Evolutionary conservation across 192 early-diverging fungal genomes (phyloP), one percentile per base, ranked within the genome.

Genomic region (Backusella westeae): DNA sequence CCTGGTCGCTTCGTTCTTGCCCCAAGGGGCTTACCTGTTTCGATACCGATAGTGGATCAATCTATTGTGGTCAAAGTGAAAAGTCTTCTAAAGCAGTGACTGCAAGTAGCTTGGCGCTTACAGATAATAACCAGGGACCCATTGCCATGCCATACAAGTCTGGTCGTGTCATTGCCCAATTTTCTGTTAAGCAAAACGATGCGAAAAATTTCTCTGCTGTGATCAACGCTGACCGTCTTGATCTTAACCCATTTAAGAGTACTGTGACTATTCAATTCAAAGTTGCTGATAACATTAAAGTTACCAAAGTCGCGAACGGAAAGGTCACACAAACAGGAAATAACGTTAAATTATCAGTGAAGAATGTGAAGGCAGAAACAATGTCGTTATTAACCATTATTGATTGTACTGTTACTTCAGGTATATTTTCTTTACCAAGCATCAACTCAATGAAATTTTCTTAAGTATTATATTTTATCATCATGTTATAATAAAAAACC

Each of bases 1-100:
- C 53, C n/a, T 89, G 88, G 88, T 78, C 80, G 26, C 46, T 83
- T 4, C 75, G 79, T 15, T 12, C 79, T 7, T 89, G 88, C 34
- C 80, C 83, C 2, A 39, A 82, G 1, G 85, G 85, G 8, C 81
- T 83, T 15, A 82, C 78, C 35, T 89, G 88, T 72, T 82, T 81
- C 65, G 67, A 78, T 41, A 82, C 84, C 0, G 75, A 84, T 44
- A 77, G 80, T 21, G 77, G 83, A 17, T 79, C 83, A 4, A 77
- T 87, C 2, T 86, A 81, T 80, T 49, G 71, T 81, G 76, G 74
- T 49, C 19, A 83, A 79, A 78, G 81, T 77, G 12, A 65, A 19
- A 49, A 35, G 6, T 42, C 34, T 32, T 49, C 59, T 21, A 67
- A 49, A 35, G 0, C 42, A n/a, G 32, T 32, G 34, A 65, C 19